Evolutionary conservation across 2,329 filamentous ascomycete genomes (phyloP).

Genomic region (Fusarium pseudonygamai): DNA sequence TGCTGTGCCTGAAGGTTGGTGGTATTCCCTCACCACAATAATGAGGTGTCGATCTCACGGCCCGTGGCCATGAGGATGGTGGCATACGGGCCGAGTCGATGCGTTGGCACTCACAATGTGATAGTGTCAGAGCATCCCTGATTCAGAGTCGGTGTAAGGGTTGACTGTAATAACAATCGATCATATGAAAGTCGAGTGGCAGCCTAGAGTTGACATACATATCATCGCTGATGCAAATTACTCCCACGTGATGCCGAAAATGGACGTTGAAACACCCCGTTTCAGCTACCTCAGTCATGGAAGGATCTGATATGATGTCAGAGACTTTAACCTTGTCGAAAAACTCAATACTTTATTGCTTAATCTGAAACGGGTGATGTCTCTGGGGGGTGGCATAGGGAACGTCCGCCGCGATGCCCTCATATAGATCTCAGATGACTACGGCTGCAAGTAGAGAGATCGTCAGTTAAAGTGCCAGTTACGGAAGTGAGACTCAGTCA

Average conservation of each 20-base stretch:
- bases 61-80: slow-evolving; percentile 15
- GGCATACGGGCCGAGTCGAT: slow-evolving; percentile 22
- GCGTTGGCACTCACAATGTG: slow-evolving; percentile 28
- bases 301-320: slow-evolving; percentile 24
- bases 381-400: neutral
- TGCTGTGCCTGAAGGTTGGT: slow-evolving; percentile 20
- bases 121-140: slow-evolving; percentile 3
- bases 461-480: slow-evolving; percentile 5
- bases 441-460: neutral
- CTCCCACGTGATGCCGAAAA: slow-evolving; percentile 21
- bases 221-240: neutral
- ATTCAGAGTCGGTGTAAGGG: neutral
- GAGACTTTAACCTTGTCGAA: neutral
- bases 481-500: neutral
- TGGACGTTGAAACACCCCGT: neutral
- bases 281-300: slow-evolving; percentile 4
- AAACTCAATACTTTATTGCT: neutral
- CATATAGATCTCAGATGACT: slow-evolving; percentile 10
- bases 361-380: slow-evolving; percentile 11
- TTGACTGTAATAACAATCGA: neutral
- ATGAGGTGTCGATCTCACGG: slow-evolving; percentile 30
- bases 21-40: slow-evolving; percentile 12
- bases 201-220: slow-evolving; percentile 11
- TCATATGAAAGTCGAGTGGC: neutral
- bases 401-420: neutral